A percentile compares a stretch with the other conserved stretches of the same genome.
Conservation (phyloP, 2,329 filamentous ascomycete genomes). For the Sclerotinia subarctica region DNA sequence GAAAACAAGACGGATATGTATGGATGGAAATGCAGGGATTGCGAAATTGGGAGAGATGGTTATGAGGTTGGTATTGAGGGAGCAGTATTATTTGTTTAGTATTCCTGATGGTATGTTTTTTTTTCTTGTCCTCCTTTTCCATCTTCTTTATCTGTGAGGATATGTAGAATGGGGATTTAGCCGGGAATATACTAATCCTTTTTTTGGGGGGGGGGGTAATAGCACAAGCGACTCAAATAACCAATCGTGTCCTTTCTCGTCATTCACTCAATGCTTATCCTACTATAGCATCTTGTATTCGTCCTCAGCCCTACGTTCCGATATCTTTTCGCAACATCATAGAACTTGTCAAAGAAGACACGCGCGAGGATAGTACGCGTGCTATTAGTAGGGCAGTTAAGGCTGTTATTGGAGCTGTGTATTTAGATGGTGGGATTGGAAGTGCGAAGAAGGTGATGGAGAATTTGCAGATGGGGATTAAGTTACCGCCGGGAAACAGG, state of each 20-base stretch:
- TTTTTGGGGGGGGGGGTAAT: too few species aligned
- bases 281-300: constrained; percentile 5
- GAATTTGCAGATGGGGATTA: constrained; percentile 20
- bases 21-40: constrained; percentile 27
- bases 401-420: constrained; percentile 32
- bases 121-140: background rate
- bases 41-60: constrained; percentile 26
- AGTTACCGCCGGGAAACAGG: background rate
- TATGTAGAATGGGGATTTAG: background rate
- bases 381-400: constrained; percentile 26
- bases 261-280: background rate
- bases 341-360: constrained; percentile 26
- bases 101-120: constrained; percentile 22
- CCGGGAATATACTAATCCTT: background rate
- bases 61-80: constrained; percentile 26
- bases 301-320: background rate
- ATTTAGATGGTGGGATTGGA: constrained; percentile 30
- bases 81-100: constrained; percentile 27
- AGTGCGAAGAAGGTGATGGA: constrained; percentile 25
- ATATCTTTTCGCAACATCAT: background rate
- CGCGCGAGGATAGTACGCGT: constrained; percentile 22
- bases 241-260: background rate
- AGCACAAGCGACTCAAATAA: background rate
- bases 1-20: constrained; percentile 20
- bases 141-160: background rate